Percentiles rank a stretch among this genome's conserved stretches.
phyloP scores from a whole-genome alignment of 140 eudicot species.

The Stevia rebaudiana region DNA sequence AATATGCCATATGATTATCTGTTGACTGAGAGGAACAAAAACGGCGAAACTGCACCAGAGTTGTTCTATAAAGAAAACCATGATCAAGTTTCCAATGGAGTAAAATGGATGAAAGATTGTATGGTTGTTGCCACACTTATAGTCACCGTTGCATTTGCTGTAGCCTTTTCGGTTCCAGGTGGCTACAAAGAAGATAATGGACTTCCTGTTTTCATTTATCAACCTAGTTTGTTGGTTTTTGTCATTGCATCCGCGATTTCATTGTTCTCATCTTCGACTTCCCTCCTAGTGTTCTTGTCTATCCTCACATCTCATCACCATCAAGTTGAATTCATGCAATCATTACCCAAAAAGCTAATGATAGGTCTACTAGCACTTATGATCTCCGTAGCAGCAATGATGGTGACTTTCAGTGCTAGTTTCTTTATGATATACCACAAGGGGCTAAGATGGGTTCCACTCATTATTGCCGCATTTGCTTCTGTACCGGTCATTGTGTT shows the following conservation, averaged over 20 bases:
- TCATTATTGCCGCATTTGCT: neutral
- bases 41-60: neutral
- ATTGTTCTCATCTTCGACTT: conserved; percentile 27
- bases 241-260: conserved; percentile 27
- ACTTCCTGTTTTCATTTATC: conserved; percentile 14
- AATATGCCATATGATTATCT: neutral
- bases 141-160: conserved; percentile 28
- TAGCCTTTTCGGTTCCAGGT: conserved; percentile 28
- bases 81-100: neutral
- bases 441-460: conserved; percentile 4
- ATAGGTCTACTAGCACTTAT: conserved; percentile 30
- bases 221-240: conserved; percentile 13
- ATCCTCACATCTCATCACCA: conserved; percentile 27
- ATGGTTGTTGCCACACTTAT: conserved; percentile 32
- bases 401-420: conserved; percentile 28
- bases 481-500: neutral
- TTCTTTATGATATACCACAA: conserved; percentile 14
- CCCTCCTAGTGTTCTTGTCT: conserved; percentile 31
- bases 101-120: conserved; percentile 24
- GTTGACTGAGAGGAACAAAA: neutral
- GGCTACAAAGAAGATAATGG: conserved; percentile 21
- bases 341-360: conserved; percentile 27
- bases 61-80: neutral
- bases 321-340: conserved; percentile 22
- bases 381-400: conserved; percentile 32